phyloP scores from a whole-genome alignment of 139 green algal genomes.

The Ettlia oleoabundans region DNA sequence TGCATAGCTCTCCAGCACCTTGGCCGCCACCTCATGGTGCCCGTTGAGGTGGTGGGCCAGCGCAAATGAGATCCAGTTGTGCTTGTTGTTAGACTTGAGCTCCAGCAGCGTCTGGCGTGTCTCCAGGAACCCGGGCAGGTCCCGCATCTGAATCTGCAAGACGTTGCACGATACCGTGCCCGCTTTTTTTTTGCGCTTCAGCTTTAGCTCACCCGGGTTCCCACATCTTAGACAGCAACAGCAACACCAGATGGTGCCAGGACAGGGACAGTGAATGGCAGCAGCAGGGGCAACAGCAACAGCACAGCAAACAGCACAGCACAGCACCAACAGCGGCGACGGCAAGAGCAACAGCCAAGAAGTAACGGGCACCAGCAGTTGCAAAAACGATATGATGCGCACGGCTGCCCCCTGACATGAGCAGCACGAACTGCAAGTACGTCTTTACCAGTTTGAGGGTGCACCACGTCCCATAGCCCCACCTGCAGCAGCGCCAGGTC shows the following conservation, averaged over 20 bases:
- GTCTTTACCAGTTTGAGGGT: too few species aligned
- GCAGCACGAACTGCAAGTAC: too few species aligned
- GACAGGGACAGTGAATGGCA: not conserved
- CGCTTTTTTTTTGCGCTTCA: not conserved
- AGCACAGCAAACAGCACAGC: too few species aligned
- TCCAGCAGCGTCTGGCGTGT: slow-evolving; percentile 88
- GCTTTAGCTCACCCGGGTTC: too few species aligned
- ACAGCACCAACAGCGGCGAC: not conserved
- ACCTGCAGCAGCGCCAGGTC: slow-evolving; percentile 92
- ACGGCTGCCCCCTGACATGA: too few species aligned
- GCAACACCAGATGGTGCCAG: not conserved
- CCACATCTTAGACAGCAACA: slow-evolving; percentile 88
- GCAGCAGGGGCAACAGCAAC: too few species aligned
- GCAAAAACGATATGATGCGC: too few species aligned
- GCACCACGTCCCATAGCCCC: not conserved
- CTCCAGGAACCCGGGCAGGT: slow-evolving; percentile 91
- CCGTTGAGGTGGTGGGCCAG: slow-evolving; percentile 91
- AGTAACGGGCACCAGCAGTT: too few species aligned
- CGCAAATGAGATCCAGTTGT: slow-evolving; percentile 93
- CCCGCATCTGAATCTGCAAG: slow-evolving; percentile 92
- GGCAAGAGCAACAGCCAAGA: not conserved
- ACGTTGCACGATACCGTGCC: not conserved
- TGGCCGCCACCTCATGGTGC: slow-evolving; percentile 78
- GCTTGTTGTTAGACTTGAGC: slow-evolving; percentile 78
- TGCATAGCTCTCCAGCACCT: slow-evolving; percentile 53